Conservation (phyloP, 345 rosid species). For the Syzygium jambos region DNA sequence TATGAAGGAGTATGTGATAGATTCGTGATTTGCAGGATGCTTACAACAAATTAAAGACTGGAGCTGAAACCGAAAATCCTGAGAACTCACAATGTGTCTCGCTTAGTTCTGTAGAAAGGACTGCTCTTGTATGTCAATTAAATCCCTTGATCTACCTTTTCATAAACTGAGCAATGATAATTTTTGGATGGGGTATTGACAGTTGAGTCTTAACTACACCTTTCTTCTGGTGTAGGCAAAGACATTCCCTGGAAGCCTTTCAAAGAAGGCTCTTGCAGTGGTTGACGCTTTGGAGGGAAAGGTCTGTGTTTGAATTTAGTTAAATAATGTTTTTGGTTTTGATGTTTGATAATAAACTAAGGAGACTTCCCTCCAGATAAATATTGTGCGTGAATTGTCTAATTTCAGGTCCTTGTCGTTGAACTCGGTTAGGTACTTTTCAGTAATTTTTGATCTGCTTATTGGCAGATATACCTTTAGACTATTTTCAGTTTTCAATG, state of each 20-base stretch:
- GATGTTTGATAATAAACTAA: not conserved
- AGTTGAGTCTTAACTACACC: not conserved
- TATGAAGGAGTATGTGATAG: not conserved
- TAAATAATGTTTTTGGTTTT: not conserved
- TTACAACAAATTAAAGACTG: slow-evolving; percentile 73
- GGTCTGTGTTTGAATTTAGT: slow-evolving; percentile 29
- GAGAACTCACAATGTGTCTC: slow-evolving; percentile 35
- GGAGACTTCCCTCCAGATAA: not conserved
- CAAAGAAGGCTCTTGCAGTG: slow-evolving; percentile 63
- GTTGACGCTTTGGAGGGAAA: slow-evolving; percentile 88
- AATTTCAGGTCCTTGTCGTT: not conserved
- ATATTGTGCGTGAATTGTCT: not conserved
- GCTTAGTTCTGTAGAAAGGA: slow-evolving; percentile 57
- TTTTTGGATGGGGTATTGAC: not conserved
- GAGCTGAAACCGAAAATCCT: slow-evolving; percentile 59
- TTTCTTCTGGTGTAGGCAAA: slow-evolving; percentile 55
- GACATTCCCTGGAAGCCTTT: slow-evolving; percentile 56
- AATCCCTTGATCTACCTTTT: not conserved
- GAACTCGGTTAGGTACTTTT: not conserved
- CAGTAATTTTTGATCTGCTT: not conserved
- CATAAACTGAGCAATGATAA: not conserved
- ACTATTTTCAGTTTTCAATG: not conserved
- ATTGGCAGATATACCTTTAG: not conserved
- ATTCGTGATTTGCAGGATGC: slow-evolving; percentile 35
- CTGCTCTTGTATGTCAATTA: slow-evolving; percentile 44